Evolutionary conservation across 192 early-diverging fungal genomes (phyloP).

Genomic region (Rhizophagus clarus): DNA sequence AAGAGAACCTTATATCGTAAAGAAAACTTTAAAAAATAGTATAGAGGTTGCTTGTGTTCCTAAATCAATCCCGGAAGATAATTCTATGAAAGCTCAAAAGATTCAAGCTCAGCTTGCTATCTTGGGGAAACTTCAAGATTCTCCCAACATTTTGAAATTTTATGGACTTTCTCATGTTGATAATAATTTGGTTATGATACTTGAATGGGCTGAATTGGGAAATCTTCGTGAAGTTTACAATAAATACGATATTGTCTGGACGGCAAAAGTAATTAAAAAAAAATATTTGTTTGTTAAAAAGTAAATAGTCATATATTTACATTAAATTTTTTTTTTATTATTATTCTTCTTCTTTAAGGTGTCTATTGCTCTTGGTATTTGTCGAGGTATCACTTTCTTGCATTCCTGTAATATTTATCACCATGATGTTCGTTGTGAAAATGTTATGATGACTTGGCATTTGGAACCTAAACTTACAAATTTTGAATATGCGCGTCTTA

Average conservation of each 20-base stretch:
- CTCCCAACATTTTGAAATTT: slow-evolving; percentile 21
- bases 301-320: too few species aligned
- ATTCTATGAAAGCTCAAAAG: neutral
- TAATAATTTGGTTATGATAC: neutral
- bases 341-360: neutral
- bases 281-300: neutral
- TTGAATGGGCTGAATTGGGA: slow-evolving; percentile 29
- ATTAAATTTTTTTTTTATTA: neutral
- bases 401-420: slow-evolving; percentile 1
- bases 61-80: neutral
- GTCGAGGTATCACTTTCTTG: slow-evolving; percentile 23
- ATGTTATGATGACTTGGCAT: slow-evolving; percentile 15
- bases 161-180: slow-evolving; percentile 20
- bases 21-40: neutral
- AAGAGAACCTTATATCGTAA: neutral
- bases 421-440: slow-evolving; percentile 31
- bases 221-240: slow-evolving; percentile 6
- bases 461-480: slow-evolving; percentile 26
- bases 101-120: slow-evolving; percentile 11
- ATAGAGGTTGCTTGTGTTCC: slow-evolving; percentile 11
- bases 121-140: slow-evolving; percentile 12
- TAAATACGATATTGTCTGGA: neutral
- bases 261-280: neutral
- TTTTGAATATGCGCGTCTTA: slow-evolving; percentile 4
- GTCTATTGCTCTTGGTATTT: slow-evolving; percentile 15